Conservation (phyloP, 352 stramenopile species). For the Thraustochytrium sp. region DNA sequence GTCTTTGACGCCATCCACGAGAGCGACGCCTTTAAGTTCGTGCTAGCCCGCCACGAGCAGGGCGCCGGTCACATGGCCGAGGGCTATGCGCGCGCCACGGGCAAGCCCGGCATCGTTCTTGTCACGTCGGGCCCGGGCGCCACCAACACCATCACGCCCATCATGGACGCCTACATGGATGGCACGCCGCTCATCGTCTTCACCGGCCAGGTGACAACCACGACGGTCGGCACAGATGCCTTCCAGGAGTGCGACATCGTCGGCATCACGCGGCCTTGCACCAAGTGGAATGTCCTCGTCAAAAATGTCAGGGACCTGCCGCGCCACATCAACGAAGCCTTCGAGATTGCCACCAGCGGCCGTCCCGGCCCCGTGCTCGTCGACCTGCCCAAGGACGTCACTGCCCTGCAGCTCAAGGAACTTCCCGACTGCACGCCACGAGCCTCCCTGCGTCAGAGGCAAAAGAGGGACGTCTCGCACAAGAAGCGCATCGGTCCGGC, state of each 20-base stretch:
- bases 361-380: constrained; percentile 86
- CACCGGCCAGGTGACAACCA: constrained; percentile 72
- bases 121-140: constrained; percentile 75
- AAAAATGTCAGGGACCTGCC: constrained; percentile 87
- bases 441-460: background rate
- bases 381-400: constrained; percentile 89
- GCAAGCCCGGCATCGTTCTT: constrained; percentile 64
- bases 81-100: constrained; percentile 46
- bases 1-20: constrained; percentile 79
- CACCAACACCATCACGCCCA: constrained; percentile 76
- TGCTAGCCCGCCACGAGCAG: constrained; percentile 47
- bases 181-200: constrained; percentile 79
- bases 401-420: background rate
- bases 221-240: constrained; percentile 70
- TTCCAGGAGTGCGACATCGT: constrained; percentile 69
- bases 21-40: constrained; percentile 45
- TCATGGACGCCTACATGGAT: constrained; percentile 80
- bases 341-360: constrained; percentile 86
- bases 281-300: constrained; percentile 94
- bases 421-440: background rate
- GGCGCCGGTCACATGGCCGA: constrained; percentile 41
- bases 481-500: constrained; percentile 4
- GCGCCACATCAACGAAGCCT: constrained; percentile 87
- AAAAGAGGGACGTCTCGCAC: constrained; percentile 34
- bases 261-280: constrained; percentile 75